Conservation (phyloP, 768 basidiomycete genomes). For the Butyriboletus loyo region DNA sequence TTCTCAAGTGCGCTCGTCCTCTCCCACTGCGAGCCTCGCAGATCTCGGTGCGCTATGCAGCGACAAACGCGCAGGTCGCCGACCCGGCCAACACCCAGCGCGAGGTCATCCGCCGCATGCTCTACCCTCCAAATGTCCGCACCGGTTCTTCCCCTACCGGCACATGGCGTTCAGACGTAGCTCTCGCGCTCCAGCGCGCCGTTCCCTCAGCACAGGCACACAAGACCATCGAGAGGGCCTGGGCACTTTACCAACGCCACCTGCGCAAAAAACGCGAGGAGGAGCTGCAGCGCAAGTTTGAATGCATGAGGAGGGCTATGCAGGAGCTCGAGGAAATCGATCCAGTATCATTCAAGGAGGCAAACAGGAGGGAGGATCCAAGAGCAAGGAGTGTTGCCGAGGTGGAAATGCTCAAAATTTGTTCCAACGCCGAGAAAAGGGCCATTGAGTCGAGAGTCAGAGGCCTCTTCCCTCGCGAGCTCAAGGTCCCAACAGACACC, state of each 20-base stretch:
- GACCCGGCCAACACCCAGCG: slow-evolving; percentile 54
- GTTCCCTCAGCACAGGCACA: slow-evolving; percentile 88
- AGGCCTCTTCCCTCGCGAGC: slow-evolving; percentile 84
- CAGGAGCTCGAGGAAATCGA: slow-evolving; percentile 59
- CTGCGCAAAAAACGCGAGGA: slow-evolving; percentile 64
- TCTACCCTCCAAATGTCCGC: slow-evolving; percentile 77
- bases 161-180: slow-evolving; percentile 80
- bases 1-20: slow-evolving; percentile 35
- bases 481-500: slow-evolving; percentile 83
- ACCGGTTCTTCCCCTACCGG: slow-evolving; percentile 74
- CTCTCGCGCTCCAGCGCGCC: slow-evolving; percentile 71
- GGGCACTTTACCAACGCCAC: slow-evolving; percentile 77
- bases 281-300: slow-evolving; percentile 73
- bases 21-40: slow-evolving; percentile 34
- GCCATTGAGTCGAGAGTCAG: slow-evolving; percentile 74
- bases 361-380: slow-evolving; percentile 75
- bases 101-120: slow-evolving; percentile 71
- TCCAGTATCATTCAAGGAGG: slow-evolving; percentile 61
- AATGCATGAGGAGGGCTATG: slow-evolving; percentile 83
- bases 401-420: slow-evolving; percentile 53
- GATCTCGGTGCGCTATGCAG: slow-evolving; percentile 43
- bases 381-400: slow-evolving; percentile 56
- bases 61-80: slow-evolving; percentile 22
- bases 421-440: slow-evolving; percentile 64
- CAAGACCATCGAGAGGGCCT: slow-evolving; percentile 89